These are phyloP conservation scores for Mycothermus thermophilus DNA, from an alignment of 495 filamentous ascomycete species.

Conservation along the genomic window DNA sequence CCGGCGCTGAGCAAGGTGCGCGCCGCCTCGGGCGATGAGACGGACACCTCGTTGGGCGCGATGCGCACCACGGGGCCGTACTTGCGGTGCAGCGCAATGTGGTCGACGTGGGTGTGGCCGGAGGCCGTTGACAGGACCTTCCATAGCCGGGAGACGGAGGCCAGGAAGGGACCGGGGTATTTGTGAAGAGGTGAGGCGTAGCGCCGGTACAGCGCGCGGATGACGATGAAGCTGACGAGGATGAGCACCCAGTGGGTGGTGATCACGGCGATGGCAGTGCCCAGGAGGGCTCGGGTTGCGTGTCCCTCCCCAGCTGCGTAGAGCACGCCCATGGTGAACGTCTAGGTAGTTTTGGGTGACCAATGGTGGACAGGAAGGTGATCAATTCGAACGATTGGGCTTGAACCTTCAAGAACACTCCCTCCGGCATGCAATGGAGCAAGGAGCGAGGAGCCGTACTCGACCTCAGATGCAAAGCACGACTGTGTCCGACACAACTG, in stretches of 20 bases:
- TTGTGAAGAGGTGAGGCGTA: constrained; percentile 33
- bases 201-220: constrained; percentile 24
- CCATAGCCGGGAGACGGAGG: constrained; percentile 35
- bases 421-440: no score
- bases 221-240: constrained; percentile 17
- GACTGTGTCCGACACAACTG: no score
- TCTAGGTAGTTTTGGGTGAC: not conserved
- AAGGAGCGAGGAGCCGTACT: no score
- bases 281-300: constrained; percentile 17
- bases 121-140: constrained; percentile 24
- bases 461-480: no score
- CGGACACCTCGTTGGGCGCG: constrained; percentile 40
- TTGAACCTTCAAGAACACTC: no score
- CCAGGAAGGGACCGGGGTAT: constrained; percentile 37
- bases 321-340: constrained; percentile 18
- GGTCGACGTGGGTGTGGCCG: constrained; percentile 29
- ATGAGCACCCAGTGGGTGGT: constrained; percentile 24
- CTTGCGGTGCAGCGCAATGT: constrained; percentile 35
- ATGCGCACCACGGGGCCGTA: constrained; percentile 45
- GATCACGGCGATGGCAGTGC: constrained; percentile 16
- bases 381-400: not conserved
- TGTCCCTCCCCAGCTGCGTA: constrained; percentile 15
- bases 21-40: constrained; percentile 37
- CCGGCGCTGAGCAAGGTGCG: constrained; percentile 34
- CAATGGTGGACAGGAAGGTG: not conserved